Base-by-base conservation (phyloP, 2,329 filamentous ascomycete species). In the Sclerotinia spermophila region DNA sequence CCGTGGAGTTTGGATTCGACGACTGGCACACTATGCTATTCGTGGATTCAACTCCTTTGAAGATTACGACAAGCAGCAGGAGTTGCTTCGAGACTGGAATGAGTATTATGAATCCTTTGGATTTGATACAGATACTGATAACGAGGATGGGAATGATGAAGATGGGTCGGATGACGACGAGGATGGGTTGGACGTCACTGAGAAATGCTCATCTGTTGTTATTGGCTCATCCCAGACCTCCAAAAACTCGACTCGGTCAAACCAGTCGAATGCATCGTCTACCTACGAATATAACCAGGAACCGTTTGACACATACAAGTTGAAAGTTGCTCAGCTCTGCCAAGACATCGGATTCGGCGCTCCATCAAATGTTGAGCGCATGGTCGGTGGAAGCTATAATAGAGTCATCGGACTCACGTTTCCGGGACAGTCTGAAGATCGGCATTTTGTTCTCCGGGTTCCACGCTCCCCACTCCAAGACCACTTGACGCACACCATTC, bases 311-410 rank as follows among this genome's bases (percentile, higher is more conserved):
- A 73, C 66, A 11, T 72, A 68, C 44, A 33, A 74, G 33, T n/a
- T 51, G 0, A 76, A 76, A 30, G 67, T 75, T 19, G 40, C 60
- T 19, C 65, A 74, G 59, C 65, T 76, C 0, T 75, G 70, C 53
- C 68, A 42, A 1, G 71, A 74, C 24, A 68, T 76, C 42, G 75
- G 71, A 1, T 71, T 33, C 17, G 72, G 68, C 24, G 61, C 72
- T 3, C 73, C 74, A 7, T 21, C 44, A 0, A 38, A 72, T 2
- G n/a, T 76, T 33, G 70, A 74, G 44, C 71, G 51, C 0, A 75
- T 77, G 67, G 38, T 38, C 0, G 72, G 74, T 10, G 75, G 75
- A 17, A 60, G 60, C 55, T 75, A 19, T 45, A 74, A 77, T 30
- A 24, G 71, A 56, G 69, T 77, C 42, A 66, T 74, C n/a, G 69